These are phyloP conservation scores for Elasticomyces elasticus DNA, from an alignment of 495 filamentous ascomycete genomes.

Conservation along the genomic window DNA sequence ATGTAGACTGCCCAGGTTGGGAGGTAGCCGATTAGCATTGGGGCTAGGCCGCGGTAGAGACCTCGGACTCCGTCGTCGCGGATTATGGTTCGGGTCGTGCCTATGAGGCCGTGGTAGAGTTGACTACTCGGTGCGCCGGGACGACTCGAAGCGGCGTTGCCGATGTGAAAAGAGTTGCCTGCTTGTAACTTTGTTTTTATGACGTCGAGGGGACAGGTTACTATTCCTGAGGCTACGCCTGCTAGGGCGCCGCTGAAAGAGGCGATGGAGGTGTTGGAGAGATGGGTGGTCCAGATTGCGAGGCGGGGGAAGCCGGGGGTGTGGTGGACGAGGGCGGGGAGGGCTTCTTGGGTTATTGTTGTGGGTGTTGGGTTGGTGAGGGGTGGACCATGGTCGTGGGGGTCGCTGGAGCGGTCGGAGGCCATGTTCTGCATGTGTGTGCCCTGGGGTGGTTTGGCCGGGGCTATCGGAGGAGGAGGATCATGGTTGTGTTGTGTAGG, in stretches of 20 bases:
- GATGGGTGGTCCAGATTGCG: conserved; percentile 42
- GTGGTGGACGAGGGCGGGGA: conserved; percentile 3
- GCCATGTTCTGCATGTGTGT: conserved; percentile 23
- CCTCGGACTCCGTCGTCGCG: conserved; percentile 77
- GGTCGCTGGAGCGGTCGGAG: conserved; percentile 1
- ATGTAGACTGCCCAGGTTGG: conserved; percentile 98
- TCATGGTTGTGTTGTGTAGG: no score
- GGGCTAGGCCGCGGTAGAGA: conserved; percentile 86
- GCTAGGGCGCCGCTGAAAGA: conserved; percentile 75
- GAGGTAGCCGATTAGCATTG: conserved; percentile 88
- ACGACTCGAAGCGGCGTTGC: conserved; percentile 31
- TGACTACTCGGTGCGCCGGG: conserved; percentile 38
- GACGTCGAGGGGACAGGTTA: conserved; percentile 95
- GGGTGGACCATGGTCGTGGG: conserved; percentile 18
- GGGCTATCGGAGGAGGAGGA: conserved; percentile 13
- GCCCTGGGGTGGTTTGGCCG: no score
- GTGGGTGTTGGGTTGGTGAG: not conserved
- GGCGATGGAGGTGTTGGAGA: conserved; percentile 46
- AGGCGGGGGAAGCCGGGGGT: conserved; percentile 42
- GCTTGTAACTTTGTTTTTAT: conserved; percentile 98
- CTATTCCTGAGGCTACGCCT: conserved; percentile 82
- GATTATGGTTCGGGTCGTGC: conserved; percentile 78
- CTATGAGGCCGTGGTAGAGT: conserved; percentile 75
- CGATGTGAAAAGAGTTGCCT: conserved; percentile 62
- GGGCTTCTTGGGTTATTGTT: not conserved